These are phyloP conservation scores for Epichloe aotearoae DNA, from an alignment of 2,329 filamentous ascomycete genomes.

Conservation along the genomic window DNA sequence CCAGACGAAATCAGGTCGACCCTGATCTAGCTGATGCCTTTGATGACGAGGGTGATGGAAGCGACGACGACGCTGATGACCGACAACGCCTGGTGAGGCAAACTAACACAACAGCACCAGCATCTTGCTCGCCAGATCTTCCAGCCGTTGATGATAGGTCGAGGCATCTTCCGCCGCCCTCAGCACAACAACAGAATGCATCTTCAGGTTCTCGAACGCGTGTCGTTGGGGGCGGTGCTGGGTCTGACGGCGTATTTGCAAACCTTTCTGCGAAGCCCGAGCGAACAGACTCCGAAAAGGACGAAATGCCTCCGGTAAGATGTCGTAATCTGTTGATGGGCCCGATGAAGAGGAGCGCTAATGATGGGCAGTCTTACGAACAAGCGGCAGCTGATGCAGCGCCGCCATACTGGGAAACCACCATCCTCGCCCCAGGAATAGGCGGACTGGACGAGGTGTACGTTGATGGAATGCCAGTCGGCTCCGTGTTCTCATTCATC, in stretches of 20 bases:
- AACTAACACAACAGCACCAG: constrained; percentile 24
- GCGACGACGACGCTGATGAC: constrained; percentile 64
- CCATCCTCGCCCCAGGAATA: constrained; percentile 84
- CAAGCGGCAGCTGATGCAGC: constrained; percentile 94
- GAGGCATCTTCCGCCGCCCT: constrained; percentile 8
- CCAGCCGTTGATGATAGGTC: not conserved
- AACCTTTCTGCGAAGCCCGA: constrained; percentile 89
- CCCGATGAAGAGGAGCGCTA: constrained; percentile 19
- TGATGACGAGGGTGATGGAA: constrained; percentile 68
- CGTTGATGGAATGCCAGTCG: constrained; percentile 88
- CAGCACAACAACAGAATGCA: constrained; percentile 11
- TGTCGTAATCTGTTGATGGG: constrained; percentile 11
- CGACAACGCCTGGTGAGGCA: constrained; percentile 74
- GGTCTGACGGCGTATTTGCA: constrained; percentile 90
- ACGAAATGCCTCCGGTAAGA: constrained; percentile 85
- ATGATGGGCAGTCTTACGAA: constrained; percentile 65
- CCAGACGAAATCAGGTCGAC: constrained; percentile 42
- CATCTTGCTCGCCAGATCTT: constrained; percentile 8
- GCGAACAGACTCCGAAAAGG: constrained; percentile 60
- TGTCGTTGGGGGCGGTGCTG: constrained; percentile 60
- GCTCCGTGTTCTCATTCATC: constrained; percentile 73
- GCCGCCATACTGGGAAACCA: constrained; percentile 98
- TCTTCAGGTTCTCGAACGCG: constrained; percentile 27
- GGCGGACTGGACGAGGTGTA: constrained; percentile 91
- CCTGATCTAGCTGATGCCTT: constrained; percentile 87